Evolutionary conservation across 768 basidiomycete genomes (phyloP), one percentile per base, ranked within the genome.

Genomic region (Candolleomyces aberdarensis): DNA sequence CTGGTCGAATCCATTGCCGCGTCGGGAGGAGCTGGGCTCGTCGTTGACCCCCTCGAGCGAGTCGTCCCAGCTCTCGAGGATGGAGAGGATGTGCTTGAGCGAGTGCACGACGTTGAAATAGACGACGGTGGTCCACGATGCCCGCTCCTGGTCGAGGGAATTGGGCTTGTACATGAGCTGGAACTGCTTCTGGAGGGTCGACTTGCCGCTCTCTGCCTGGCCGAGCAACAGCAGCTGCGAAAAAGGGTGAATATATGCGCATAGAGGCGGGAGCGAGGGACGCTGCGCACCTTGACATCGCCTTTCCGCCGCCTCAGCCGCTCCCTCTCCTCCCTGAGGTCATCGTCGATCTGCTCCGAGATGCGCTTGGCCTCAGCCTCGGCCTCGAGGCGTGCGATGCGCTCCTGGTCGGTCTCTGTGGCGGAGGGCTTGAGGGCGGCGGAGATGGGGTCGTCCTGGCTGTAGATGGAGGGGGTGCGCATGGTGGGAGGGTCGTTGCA

Each of bases 271-370:
- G 62, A 58, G 59, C 36, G 32, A 8, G 52, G 50, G 20, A 51
- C 47, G 69, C 58, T 13, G 50, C 67, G 29, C 17, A 73, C 91
- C 80, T 89, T 89, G 63, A 93, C 90, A 71, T 92, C 90, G 66
- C 85, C 81, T 72, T 84, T 91, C 54, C 78, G 82, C 69, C 80
- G 84, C 72, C 82, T 86, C 59, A 85, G 66, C 55, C 78, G 80
- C 70, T 89, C 88, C 59, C 85, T 81, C 67, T 94, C 92, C 61
- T 77, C 75, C 64, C 85, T 83, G 57, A 94, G 79, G 66, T 91
- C 84, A 68, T 92, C 91, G 73, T 94, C 92, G 67, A 94, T 94
- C 71, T 82, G 82, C 62, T 94, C 91, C 52, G 89, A 92, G 62
- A 88, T 76, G 52, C 85, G 83, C 70, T 86, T 88, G 3, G 91